Conservation (phyloP, 2,329 filamentous ascomycete species). For the Lojkania enalia region DNA sequence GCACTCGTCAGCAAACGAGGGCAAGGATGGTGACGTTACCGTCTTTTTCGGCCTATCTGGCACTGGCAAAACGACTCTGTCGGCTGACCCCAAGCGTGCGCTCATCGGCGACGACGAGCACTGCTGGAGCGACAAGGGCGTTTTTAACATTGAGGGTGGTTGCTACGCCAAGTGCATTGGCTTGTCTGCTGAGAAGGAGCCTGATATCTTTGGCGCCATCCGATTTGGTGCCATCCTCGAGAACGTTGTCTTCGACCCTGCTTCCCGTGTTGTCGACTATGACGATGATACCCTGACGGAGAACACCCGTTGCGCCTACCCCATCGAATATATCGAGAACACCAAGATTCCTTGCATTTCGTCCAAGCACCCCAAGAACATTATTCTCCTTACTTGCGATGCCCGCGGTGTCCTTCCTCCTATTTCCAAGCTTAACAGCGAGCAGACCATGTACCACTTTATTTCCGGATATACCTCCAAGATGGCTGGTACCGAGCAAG, state of each 20-base stretch:
- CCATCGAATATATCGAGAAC: constrained; percentile 98
- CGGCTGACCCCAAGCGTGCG: constrained; percentile 92
- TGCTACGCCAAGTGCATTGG: constrained; percentile 99
- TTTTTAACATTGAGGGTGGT: constrained; percentile 99
- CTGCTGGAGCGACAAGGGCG: constrained; percentile 95
- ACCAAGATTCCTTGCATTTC: constrained; percentile 97
- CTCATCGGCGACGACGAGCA: constrained; percentile 99
- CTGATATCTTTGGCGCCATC: constrained; percentile 95
- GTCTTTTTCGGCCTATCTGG: constrained; percentile 99
- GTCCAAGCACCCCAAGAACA: constrained; percentile 88
- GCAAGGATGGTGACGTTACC: constrained; percentile 89
- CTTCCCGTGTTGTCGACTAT: constrained; percentile 89
- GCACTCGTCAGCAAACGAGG: constrained; percentile 98
- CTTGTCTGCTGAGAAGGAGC: constrained; percentile 97
- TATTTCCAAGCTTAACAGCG: constrained; percentile 92
- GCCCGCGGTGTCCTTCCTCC: constrained; percentile 95
- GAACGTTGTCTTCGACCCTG: constrained; percentile 96
- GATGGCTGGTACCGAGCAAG: constrained; percentile 99
- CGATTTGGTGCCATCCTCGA: constrained; percentile 95
- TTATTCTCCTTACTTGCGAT: constrained; percentile 97
- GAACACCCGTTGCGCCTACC: constrained; percentile 98
- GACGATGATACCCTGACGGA: constrained; percentile 93
- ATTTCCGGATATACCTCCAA: constrained; percentile 99
- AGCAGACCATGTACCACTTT: constrained; percentile 99
- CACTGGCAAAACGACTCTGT: constrained; percentile 97